Evolutionary conservation across 306 rosid genomes (phyloP), one percentile per base, ranked within the genome.

Genomic region (Cicer yamashitae): DNA sequence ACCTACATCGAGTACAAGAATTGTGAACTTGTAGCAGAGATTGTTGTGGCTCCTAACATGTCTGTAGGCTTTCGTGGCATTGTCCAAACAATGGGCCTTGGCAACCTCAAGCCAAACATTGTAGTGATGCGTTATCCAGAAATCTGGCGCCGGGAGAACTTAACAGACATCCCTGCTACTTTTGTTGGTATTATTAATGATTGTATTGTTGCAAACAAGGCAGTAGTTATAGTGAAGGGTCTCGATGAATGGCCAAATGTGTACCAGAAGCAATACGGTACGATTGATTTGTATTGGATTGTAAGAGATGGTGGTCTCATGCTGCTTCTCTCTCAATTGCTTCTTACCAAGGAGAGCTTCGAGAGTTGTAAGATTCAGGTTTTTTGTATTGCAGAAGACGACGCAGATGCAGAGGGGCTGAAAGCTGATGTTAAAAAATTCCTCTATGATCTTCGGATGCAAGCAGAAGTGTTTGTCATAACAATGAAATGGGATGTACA

Each of bases 11-110:
- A 92, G 77, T 96, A 96, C 89, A 96, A 96, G 89, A 88, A 88
- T 54, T 96, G 99, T 83, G 99, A 96, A 89, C 98, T 98, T 61
- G 99, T 96, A 38, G 97, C 99, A 40, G 98, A 96, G 90, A 96
- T 96, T 61, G 93, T 96, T 79, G 99, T 96, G 6, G 98, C 99
- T 53, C 99, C 98, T 67, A 89, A 70, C 48, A 92, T 96, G 99
- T 82, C 92, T 53, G 97, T 79, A 83, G 99, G 99, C 56, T 96
- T 96, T 69, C 94, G 96, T 6, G 99, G 98, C 75, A 96, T 96
- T 20, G 75, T 96, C 66, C 99, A 96, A 87, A 96, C 97, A 22
- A 96, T 96, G 98, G 99, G 99, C 84, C 98, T 96, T 30, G 99
- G 99, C 39, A 96, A 96, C 82, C 96, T 96, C 65, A 96, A 96